These are phyloP conservation scores for Fusarium hostae DNA, from an alignment of 2,329 filamentous ascomycete genomes.

Conservation along the genomic window DNA sequence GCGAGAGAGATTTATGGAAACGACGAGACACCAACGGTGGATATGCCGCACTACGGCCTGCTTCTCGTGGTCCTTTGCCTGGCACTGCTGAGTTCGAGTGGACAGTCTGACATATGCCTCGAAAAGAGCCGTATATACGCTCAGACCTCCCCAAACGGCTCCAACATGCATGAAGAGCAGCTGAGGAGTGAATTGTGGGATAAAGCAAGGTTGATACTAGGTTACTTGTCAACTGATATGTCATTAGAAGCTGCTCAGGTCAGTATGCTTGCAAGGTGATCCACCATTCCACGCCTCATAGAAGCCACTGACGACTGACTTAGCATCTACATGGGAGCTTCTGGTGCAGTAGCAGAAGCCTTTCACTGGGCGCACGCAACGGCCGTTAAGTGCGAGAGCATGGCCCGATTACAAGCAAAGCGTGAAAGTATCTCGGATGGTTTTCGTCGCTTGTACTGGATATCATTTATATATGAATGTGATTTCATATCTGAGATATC, in stretches of 20 bases:
- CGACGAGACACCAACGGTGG: rapidly evolving
- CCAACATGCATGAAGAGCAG: rapidly evolving
- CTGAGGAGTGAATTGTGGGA: constrained; percentile 25
- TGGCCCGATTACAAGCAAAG: constrained; percentile 26
- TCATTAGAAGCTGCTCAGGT: constrained; percentile 43
- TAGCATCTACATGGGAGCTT: constrained; percentile 43
- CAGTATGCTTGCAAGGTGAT: constrained; percentile 45
- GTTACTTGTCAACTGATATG: constrained; percentile 33
- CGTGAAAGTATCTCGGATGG: constrained; percentile 22
- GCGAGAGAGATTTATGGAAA: not conserved
- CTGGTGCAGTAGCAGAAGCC: constrained; percentile 37
- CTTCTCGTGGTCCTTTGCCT: constrained; percentile 20
- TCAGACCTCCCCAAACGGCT: not conserved
- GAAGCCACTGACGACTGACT: not conserved
- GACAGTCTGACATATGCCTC: not conserved
- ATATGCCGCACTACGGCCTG: constrained; percentile 3
- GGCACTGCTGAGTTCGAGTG: not conserved
- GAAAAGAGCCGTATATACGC: not conserved
- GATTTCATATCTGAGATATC: constrained; percentile 48
- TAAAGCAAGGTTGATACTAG: constrained; percentile 40
- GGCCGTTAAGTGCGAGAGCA: constrained; percentile 44
- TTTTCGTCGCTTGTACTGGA: constrained; percentile 45
- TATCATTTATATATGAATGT: constrained; percentile 47
- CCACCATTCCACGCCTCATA: rapidly evolving
- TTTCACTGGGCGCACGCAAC: constrained; percentile 44